Evolutionary conservation across 192 early-diverging fungal species (phyloP), one percentile per base, ranked within the genome.

Genomic region (Helicostylum pulchrum): DNA sequence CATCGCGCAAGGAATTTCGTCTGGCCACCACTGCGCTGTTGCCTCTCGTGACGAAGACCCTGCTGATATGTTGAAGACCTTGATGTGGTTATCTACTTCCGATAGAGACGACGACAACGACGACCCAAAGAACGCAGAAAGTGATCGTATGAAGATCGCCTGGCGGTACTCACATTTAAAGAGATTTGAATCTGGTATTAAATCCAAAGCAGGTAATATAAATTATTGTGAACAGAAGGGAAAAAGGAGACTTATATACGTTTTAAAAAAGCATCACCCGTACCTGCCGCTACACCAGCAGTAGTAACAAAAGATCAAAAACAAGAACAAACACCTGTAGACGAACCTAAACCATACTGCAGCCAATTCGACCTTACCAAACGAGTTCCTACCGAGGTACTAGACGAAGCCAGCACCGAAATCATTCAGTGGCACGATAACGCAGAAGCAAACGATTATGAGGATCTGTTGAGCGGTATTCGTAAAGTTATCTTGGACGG

Each of bases 131-230:
- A n/a, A 55, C 17, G 66, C 49, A 15, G 78, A 76, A 14, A 76
- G 74, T n/a, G 89, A 92, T 56, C 71, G 78, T 1, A 84, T 99
- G 85, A 85, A 80, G 53, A 97, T 99, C 58, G 96, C 96, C 0
- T 99, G 96, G 96, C 76, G 96, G 53, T 99, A 99, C 79, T 82
- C 94, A 68, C 80, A 84, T 43, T 56, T 96, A 62, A 92, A 92
- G 44, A 77, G 80, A 55, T 84, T 91, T 71, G 82, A 78, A 30
- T 75, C 71, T 23, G 73, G 74, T 15, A 73, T 80, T 21, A 70
- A 64, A 30, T 46, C 77, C 10, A 74, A 63, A 32, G 68, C 68
- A 74, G 75, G 77, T 81, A 80, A n/a, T n/a, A 26, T 26, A 26
- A 2, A 26, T 26, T 26, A 26, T 26, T 43, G 17, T 23, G 20